phyloP scores from a whole-genome alignment of 371 early-diverging fungal genomes.

The Circinella umbellata region DNA sequence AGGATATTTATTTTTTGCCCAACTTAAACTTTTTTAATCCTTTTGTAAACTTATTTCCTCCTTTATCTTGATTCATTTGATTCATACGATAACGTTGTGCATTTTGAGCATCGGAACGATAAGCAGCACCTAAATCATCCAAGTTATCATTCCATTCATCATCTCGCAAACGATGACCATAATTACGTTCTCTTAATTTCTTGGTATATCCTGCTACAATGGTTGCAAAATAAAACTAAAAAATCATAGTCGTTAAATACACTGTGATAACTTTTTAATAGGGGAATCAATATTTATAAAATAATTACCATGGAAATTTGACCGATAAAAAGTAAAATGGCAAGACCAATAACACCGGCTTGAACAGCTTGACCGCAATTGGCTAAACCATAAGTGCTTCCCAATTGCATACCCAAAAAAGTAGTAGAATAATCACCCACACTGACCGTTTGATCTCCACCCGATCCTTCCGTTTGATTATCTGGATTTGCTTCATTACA shows the following conservation, averaged over 20 bases:
- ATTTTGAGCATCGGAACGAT: conserved; percentile 43
- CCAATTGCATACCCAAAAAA: conserved; percentile 51
- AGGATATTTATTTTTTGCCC: conserved; percentile 15
- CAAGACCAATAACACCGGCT: conserved; percentile 52
- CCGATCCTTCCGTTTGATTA: conserved; percentile 5
- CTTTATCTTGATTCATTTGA: conserved; percentile 27
- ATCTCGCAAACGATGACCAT: conserved; percentile 56
- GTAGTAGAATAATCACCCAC: conserved; percentile 42
- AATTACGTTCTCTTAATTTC: conserved; percentile 44
- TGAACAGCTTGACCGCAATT: conserved; percentile 54
- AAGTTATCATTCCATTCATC: conserved; percentile 54
- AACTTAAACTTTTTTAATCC: conserved; percentile 31
- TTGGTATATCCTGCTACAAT: conserved; percentile 42
- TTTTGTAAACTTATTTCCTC: conserved; percentile 29
- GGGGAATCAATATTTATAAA: too few relatives aligned
- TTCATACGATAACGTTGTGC: conserved; percentile 48
- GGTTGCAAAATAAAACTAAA: conserved; percentile 46
- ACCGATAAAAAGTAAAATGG: conserved; percentile 48
- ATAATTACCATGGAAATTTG: conserved; percentile 47
- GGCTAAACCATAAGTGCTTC: conserved; percentile 51
- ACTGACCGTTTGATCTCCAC: conserved; percentile 21
- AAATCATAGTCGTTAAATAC: too few relatives aligned
- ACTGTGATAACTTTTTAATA: too few relatives aligned
- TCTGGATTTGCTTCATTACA: conserved; percentile 42
- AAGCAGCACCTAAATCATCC: conserved; percentile 41